Base-by-base conservation (phyloP, 2,329 filamentous ascomycete genomes). In the Phialemoniopsis sp. region DNA sequence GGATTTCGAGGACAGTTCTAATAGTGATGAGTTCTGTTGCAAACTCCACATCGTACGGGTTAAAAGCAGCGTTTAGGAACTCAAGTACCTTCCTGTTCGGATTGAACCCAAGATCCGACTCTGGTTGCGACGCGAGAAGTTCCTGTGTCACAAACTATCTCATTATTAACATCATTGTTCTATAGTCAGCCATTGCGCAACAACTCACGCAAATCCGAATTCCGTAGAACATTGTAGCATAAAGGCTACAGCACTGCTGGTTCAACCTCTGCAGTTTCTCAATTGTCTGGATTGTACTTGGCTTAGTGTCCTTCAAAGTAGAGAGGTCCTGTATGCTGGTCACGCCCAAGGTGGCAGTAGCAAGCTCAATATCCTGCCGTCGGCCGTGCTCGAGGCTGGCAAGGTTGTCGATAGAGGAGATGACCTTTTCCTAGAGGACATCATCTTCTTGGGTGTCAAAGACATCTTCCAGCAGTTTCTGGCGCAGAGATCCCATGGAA, bases 161-260 rank as follows among this genome's bases (percentile, higher is more conserved):
- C 9, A 13, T n/a, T 13, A 5, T 34, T 19, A 15, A 51, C 13
- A 7, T 49, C 46, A 15, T 47, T 36, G 2, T 37, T 38, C 48
- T 49, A 3, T 5, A 13, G 34, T 26, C n/a, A 14, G 17, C 21
- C 8, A 36, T 13, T 35, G 34, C 14, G 26, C 29, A n/a, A 10
- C 5, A 18, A 44, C 46, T 36, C 29, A 51, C 47, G 13, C 37
- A 50, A 8, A 51, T 42, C 4, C 49, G 37, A 1, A 38, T 39
- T 4, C 47, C 47, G 1, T 50, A 33, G 21, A 42, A 51, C 2
- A 46, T 14, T 6, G 32, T 43, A 2, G 47, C 41, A n/a, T 48
- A 51, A 3, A 34, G 21, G 1, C 13, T 14, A n/a, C 47, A 42
- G 2, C 44, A 40, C 13, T 45, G 36, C 2, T 8, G n/a, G 31